Base-by-base conservation (phyloP, 106 monocot genomes). In the Agapanthus africanus region DNA sequence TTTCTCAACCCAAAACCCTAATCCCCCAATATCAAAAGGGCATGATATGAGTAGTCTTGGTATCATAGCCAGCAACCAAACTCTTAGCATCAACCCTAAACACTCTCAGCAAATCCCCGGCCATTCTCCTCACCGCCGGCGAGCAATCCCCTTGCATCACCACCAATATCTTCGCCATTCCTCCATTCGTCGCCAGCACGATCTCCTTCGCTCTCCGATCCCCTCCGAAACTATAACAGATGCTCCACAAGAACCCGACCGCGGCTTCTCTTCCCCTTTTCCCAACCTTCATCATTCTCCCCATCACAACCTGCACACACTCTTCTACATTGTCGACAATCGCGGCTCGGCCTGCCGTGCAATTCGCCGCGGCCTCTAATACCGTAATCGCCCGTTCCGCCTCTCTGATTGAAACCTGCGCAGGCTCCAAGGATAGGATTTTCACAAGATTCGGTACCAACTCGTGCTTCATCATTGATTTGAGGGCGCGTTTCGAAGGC, bases 131-230 rank as follows among this genome's bases (percentile, higher is more conserved):
- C 28, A 65, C 76, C 78, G 68, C 72, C 66, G 83, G 78, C 56
- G 83, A 76, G 70, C 85, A 90, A 46, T 74, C 73, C 37, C 90
- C 76, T 73, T 90, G 90, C 85, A 86, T 80, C 59, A 90, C 67
- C 27, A 90, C 49, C 70, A 90, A 65, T 21, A 90, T 70, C 76
- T 90, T 90, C 60, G 81, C 86, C 73, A 62, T 59, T 26, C 59
- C 59, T 30, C 69, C 36, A 2, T 11, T 38, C 7, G 33, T 35
- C 27, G 26, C 25, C 14, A 25, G 54, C 19, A 57, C 56, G 23
- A 25, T 49, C 38, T 54, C 56, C 56, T 39, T 54, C 7, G 37
- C 52, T 14, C n/a, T 70, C 70, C 14, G 33, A 18, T 57, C 37
- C 8, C 26, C 52, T 6, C 56, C 25, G 2, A 10, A 21, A 7